Base-by-base conservation (phyloP, 352 stramenopile species). In the Pythium dissimile region DNA sequence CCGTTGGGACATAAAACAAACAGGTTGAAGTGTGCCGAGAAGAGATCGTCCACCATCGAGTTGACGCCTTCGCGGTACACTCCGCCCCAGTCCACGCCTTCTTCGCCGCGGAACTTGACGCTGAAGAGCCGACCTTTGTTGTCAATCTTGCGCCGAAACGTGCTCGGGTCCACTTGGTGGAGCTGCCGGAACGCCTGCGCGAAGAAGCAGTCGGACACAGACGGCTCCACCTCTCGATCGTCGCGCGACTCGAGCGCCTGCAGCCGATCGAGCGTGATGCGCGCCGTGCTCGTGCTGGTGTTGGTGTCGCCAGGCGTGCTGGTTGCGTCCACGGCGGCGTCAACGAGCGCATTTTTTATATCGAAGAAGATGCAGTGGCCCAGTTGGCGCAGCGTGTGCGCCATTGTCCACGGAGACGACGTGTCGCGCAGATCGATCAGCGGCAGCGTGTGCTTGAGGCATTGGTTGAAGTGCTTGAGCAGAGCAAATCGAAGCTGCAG, bases 121-220 rank as follows among this genome's bases (percentile, higher is more conserved):
- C 83, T 94, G 43, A 96, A 96, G 0, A 94, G 51, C 7, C 85
- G 77, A 8, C 86, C 86, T 35, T 94, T 94, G 67, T 83, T 95
- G 71, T 95, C 86, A 27, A 95, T 95, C 63, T 92, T 88, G 46
- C 86, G 77, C 6, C 93, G 80, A 26, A 98, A 84, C 18, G 96
- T 49, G 15, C 72, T 78, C 1, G 89, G 69, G 41, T 98, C 86
- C 3, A 94, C 91, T 38, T 82, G 63, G 44, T 93, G 68, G 37
- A 98, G 64, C 62, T 97, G 86, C 16, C 88, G 75, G 72, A 97
- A 98, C 15, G 90, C 89, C 61, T 98, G 94, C 0, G 88, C 91
- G 46, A 98, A 98, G 50, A 97, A 96, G 59, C 91, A 98, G 53
- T 97, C 78, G 1, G 86, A 96, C 12, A 92, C 78, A 0, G 84